Evolutionary conservation across 176 grass and related monocot species (phyloP).

Genomic region (Zea luxurians): DNA sequence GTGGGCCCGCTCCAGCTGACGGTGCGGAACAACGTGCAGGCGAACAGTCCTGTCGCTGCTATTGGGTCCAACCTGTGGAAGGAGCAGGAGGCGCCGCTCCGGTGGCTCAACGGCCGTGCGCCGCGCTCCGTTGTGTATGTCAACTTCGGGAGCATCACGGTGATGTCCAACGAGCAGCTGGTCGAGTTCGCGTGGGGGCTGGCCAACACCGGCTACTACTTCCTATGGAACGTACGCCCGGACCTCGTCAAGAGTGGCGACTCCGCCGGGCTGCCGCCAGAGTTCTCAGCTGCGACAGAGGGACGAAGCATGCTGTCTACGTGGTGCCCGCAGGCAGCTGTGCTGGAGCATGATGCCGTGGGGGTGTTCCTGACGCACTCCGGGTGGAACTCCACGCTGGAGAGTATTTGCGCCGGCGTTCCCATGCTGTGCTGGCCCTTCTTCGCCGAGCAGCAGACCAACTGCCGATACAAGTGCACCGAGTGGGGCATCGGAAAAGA

Average conservation of each 20-base stretch:
- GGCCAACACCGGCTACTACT: conserved; percentile 41
- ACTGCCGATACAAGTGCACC: conserved; percentile 49
- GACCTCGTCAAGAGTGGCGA: conserved; percentile 45
- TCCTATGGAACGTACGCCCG: conserved; percentile 54
- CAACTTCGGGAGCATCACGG: conserved; percentile 65
- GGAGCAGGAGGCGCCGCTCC: conserved; percentile 25
- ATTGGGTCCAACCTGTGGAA: conserved; percentile 49
- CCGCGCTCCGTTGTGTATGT: conserved; percentile 50
- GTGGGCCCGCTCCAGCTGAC: conserved; percentile 39
- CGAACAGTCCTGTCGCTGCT: conserved; percentile 10
- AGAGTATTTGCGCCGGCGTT: conserved; percentile 54
- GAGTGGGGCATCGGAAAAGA: conserved; percentile 55
- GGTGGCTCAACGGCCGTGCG: conserved; percentile 37
- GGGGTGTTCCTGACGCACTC: conserved; percentile 85
- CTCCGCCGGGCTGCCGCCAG: conserved; percentile 22
- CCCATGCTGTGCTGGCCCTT: conserved; percentile 59
- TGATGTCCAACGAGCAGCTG: conserved; percentile 44
- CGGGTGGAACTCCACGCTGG: conserved; percentile 83
- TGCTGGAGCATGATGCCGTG: conserved; percentile 49
- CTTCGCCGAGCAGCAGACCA: conserved; percentile 69
- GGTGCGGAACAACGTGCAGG: conserved; percentile 26
- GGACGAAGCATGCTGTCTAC: conserved; percentile 31
- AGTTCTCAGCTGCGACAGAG: conserved; percentile 15
- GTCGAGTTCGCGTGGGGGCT: conserved; percentile 62
- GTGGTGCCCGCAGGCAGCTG: conserved; percentile 55